Conservation (phyloP, 2,329 filamentous ascomycete species). For the Aureobasidium pullulans region DNA sequence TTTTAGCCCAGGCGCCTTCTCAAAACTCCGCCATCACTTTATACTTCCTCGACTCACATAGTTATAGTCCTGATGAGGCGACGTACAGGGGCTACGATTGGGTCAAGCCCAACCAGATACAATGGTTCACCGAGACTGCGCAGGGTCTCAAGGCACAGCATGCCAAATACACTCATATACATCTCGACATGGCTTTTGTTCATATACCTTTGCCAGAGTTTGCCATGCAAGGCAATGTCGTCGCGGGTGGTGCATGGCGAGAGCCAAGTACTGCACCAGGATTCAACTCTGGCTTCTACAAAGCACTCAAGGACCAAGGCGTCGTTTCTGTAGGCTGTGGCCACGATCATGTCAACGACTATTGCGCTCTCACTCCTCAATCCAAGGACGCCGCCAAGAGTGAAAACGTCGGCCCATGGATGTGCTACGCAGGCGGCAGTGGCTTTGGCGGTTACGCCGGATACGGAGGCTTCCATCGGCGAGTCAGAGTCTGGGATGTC, state of each 20-base stretch:
- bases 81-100: conserved; percentile 93
- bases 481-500: conserved; percentile 83
- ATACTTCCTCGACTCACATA: conserved; percentile 91
- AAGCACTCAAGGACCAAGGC: conserved; percentile 78
- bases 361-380: conserved; percentile 60
- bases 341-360: conserved; percentile 96
- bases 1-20: conserved; percentile 69
- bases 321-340: conserved; percentile 84
- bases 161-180: conserved; percentile 79
- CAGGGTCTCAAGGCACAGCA: conserved; percentile 58
- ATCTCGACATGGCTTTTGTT: conserved; percentile 95
- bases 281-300: conserved; percentile 88
- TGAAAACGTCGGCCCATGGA: conserved; percentile 58
- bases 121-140: conserved; percentile 83
- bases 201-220: conserved; percentile 96
- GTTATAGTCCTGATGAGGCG: conserved; percentile 82
- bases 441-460: conserved; percentile 95
- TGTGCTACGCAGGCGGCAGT: conserved; percentile 91
- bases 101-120: conserved; percentile 88
- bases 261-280: conserved; percentile 80
- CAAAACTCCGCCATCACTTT: conserved; percentile 86
- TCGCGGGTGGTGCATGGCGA: conserved; percentile 61
- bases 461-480: conserved; percentile 76
- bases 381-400: conserved; percentile 30
- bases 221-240: conserved; percentile 49